Percentiles rank a stretch among this genome's conserved stretches.
Evolutionary conservation across 306 rosid species (phyloP).

Genomic region (Oxytropis ochrocephala): DNA sequence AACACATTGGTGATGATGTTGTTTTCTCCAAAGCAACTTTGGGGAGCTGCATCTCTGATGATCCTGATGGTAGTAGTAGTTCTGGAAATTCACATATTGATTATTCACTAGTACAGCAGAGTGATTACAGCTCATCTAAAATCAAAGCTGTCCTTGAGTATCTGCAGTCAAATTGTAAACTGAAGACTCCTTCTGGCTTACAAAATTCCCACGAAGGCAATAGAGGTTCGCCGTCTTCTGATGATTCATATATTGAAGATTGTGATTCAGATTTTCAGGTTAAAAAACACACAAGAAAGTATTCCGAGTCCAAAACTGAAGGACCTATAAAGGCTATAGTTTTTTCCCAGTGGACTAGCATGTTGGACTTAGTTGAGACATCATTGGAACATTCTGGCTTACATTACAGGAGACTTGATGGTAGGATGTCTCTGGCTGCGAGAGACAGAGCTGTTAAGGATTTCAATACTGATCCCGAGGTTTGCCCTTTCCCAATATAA

Average conservation of each 20-base stretch:
- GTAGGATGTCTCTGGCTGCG: conserved; percentile 66
- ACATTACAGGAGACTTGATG: conserved; percentile 87
- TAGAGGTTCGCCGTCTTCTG: conserved; percentile 31
- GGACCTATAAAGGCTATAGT: conserved; percentile 66
- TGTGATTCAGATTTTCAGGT: conserved; percentile 28
- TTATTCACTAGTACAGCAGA: conserved; percentile 50
- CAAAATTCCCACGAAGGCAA: conserved; percentile 25
- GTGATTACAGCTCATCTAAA: conserved; percentile 75
- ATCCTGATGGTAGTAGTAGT: conserved; percentile 41
- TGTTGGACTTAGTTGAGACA: conserved; percentile 81
- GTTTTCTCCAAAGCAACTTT: conserved; percentile 79
- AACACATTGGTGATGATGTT: conserved; percentile 54
- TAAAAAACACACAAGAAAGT: conserved; percentile 37
- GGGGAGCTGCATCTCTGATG: conserved; percentile 62
- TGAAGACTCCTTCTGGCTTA: conserved; percentile 25
- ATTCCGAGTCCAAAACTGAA: conserved; percentile 41
- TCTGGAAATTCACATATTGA: conserved; percentile 36
- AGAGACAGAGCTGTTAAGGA: conserved; percentile 92
- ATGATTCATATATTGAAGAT: conserved; percentile 30
- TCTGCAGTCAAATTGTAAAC: conserved; percentile 43
- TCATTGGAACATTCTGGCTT: conserved; percentile 43
- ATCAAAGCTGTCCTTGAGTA: conserved; percentile 80
- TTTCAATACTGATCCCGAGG: conserved; percentile 77
- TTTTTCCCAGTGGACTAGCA: conserved; percentile 96
- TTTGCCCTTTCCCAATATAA: conserved; percentile 38